Evolutionary conservation across 768 basidiomycete species (phyloP), one percentile per base, ranked within the genome.

Genomic region (Kwoniella sp.): DNA sequence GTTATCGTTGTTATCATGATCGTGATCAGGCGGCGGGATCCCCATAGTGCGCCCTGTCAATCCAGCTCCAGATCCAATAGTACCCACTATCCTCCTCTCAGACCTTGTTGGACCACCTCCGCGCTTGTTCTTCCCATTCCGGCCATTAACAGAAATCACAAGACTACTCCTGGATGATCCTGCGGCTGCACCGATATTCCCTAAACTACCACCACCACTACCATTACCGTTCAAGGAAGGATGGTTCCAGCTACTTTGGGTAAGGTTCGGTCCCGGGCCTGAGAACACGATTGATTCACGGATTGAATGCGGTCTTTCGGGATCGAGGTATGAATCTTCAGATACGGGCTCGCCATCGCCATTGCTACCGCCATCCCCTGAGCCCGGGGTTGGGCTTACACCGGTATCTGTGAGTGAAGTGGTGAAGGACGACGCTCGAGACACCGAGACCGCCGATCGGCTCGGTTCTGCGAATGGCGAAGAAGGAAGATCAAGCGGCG

Each of bases 11-110:
- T 3, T 22, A 17, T 56, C 21, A 22, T 24, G 9, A 30, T 30
- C 5, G 17, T 12, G 17, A 9, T 26, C 19, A 1, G 57, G 57
- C 9, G 54, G 54, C 6, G 61, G 61, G 22, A 63, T 55, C 27
- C 46, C 61, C 30, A 63, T 44, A 1, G 61, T 50, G 21, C 54
- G 55, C 8, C 54, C 61, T 7, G 54, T 63, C 46, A 63, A 51
- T 40, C 61, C 61, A 48, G 61, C 61, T 22, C 61, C 61, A 50
- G 54, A 55, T 25, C 49, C 57, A 49, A 58, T 58, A 1, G 57
- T 58, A 17, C 58, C 46, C 40, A 44, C 40, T 9, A 44, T 44
- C 40, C 40, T 9, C 40, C 40, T 9, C 17, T 44, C 40, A 3
- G 40, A 44, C 40, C 17, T 44, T 4, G 40, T 3, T 44, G 8